Evolutionary conservation across 176 grass and related monocot genomes (phyloP), one percentile per base, ranked within the genome.

Genomic region (Raddia guianensis): DNA sequence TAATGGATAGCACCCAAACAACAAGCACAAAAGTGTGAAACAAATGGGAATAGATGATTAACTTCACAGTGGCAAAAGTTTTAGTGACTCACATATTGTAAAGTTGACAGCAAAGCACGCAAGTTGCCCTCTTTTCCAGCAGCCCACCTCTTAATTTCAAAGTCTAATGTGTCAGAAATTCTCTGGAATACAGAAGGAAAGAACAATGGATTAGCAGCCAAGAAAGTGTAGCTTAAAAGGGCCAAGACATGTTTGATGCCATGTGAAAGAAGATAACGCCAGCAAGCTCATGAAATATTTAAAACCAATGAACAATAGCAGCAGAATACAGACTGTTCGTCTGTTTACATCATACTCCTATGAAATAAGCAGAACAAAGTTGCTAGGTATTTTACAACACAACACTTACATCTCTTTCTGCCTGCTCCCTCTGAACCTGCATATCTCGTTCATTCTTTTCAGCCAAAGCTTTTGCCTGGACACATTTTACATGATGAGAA

Each of bases 91-190:
- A 99, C 96, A 88, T 93, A 95, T 84, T 99, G 96, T 81, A 95
- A 86, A 74, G 90, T 95, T 76, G 92, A 95, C 63, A 99, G 72
- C 80, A 99, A 84, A 55, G 96, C 86, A 86, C 96, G 96, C 73
- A 99, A 80, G 68, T 99, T 99, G 84, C 86, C 84, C 85, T 99
- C 96, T 90, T 95, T 99, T 69, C 96, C 96, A 84, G 92, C 90
- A 80, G 96, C 82, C 96, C 96, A 99, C 51, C 96, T 89, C 84
- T 89, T 99, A 75, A 99, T 95, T 84, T 99, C 96, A 19, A 93
- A 88, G 86, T 99, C 92, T 18, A 93, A 76, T 56, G 82, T 78
- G 82, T 86, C 96, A 12, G 67, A 65, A 51, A 99, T 90, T 76
- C 96, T 99, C 96, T 99, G 92, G 60, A 86, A 86, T 89, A 67